Conservation (phyloP, 2,329 filamentous ascomycete genomes). For the Fusarium luffae region DNA sequence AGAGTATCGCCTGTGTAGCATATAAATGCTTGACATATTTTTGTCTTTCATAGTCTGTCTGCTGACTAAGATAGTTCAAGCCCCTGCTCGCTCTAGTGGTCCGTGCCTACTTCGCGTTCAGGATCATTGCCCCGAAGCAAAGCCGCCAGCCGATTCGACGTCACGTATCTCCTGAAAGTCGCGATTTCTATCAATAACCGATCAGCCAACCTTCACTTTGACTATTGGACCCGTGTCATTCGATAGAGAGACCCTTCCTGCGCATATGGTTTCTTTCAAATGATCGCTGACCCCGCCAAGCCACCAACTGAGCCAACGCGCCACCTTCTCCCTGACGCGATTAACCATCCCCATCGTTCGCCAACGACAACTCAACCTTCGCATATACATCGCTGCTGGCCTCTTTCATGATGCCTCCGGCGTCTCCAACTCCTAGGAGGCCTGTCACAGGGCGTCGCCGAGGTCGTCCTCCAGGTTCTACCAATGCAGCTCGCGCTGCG, state of each 20-base stretch:
- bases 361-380: conserved; percentile 26
- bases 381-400: conserved; percentile 25
- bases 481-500: conserved; percentile 55
- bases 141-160: conserved; percentile 49
- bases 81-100: conserved; percentile 25
- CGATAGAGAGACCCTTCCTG: conserved; percentile 9
- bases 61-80: conserved; percentile 13
- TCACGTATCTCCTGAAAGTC: conserved; percentile 39
- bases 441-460: conserved; percentile 58
- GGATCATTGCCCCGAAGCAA: conserved; percentile 40
- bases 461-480: conserved; percentile 59
- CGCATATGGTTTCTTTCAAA: conserved; percentile 41
- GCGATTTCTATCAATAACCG: conserved; percentile 45
- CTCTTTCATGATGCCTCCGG: conserved; percentile 47
- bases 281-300: conserved; percentile 44
- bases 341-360: conserved; percentile 37
- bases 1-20: not conserved
- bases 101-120: conserved; percentile 54
- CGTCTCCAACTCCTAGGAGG: conserved; percentile 55
- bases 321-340: conserved; percentile 45
- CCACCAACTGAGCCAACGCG: conserved; percentile 49
- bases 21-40: not conserved
- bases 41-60: not conserved
- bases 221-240: conserved; percentile 31
- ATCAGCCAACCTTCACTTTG: conserved; percentile 37